Conservation (phyloP, 1,284 basidiomycete genomes). For the Leccinum ponderosum region DNA sequence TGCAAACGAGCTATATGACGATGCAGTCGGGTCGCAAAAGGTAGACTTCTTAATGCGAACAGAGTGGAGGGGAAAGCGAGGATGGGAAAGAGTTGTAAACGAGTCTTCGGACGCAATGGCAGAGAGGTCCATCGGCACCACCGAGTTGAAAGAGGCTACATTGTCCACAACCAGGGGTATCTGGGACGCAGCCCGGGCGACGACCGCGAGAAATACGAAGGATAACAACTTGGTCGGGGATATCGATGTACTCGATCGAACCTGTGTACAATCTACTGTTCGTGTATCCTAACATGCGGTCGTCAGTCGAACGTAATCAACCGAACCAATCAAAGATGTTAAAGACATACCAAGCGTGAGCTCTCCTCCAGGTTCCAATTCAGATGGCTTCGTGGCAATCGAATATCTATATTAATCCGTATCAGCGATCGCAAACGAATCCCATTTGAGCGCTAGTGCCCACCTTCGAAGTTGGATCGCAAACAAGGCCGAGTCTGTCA, state of each 20-base stretch:
- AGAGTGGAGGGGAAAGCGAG: constrained; percentile 49
- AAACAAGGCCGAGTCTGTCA: constrained; percentile 39
- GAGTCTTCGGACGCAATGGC: constrained; percentile 36
- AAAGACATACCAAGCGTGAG: constrained; percentile 26
- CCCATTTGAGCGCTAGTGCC: neutral
- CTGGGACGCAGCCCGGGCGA: constrained; percentile 7
- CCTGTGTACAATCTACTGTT: constrained; percentile 42
- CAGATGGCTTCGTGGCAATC: constrained; percentile 20
- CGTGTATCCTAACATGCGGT: constrained; percentile 36
- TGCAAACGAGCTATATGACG: constrained; percentile 37
- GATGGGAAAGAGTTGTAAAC: constrained; percentile 47
- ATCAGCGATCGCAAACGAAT: neutral
- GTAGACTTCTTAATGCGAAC: constrained; percentile 58
- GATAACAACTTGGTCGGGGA: constrained; percentile 30
- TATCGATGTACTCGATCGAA: constrained; percentile 37
- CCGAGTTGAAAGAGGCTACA: neutral
- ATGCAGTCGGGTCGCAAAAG: constrained; percentile 66
- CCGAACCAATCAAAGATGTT: neutral
- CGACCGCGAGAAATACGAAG: constrained; percentile 7
- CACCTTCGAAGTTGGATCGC: constrained; percentile 39
- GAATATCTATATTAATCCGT: constrained; percentile 20
- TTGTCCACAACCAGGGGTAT: constrained; percentile 6
- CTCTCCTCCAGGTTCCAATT: constrained; percentile 33
- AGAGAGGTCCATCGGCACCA: constrained; percentile 13
- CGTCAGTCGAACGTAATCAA: neutral